Percentiles rank a stretch among this genome's conserved stretches.
These are phyloP conservation scores for Psilocybe cubensis DNA, from an alignment of 768 basidiomycete genomes.

Conservation along the genomic window DNA sequence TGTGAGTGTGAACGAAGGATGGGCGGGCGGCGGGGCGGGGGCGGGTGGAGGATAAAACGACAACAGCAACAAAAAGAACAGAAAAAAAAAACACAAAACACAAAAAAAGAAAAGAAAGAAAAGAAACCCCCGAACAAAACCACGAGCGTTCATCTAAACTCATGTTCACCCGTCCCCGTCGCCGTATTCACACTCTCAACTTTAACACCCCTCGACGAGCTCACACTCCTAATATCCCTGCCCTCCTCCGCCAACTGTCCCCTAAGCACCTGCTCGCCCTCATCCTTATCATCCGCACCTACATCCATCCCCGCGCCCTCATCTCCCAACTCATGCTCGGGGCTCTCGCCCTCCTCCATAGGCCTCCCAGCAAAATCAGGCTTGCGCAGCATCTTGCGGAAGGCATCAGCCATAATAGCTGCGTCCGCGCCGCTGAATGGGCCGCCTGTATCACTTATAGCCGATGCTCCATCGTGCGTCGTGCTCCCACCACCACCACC, in stretches of 20 bases:
- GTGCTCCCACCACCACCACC: slow-evolving; percentile 27
- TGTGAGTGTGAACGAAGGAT: too few species aligned
- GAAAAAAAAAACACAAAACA: too few species aligned
- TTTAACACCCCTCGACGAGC: slow-evolving; percentile 76
- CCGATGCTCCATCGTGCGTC: slow-evolving; percentile 75
- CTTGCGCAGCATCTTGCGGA: slow-evolving; percentile 85
- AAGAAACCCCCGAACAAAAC: slow-evolving; percentile 16
- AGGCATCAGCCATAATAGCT: slow-evolving; percentile 92
- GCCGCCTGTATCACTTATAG: slow-evolving; percentile 69
- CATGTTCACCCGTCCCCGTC: too few species aligned
- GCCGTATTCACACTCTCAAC: slow-evolving; percentile 53
- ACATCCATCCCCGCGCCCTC: slow-evolving; percentile 26
- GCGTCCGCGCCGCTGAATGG: slow-evolving; percentile 86
- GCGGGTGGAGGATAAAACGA: too few species aligned
- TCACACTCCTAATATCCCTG: slow-evolving; percentile 84
- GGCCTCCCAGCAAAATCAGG: slow-evolving; percentile 80
- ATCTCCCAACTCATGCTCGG: slow-evolving; percentile 20
- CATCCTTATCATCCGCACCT: slow-evolving; percentile 3
- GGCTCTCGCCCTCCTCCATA: slow-evolving; percentile 73
- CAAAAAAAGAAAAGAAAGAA: neutral
- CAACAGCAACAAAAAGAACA: too few species aligned
- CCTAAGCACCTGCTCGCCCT: slow-evolving; percentile 45
- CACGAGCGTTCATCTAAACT: neutral
- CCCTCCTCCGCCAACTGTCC: slow-evolving; percentile 88
- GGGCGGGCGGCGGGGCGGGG: too few species aligned